A percentile compares a stretch with the other conserved stretches of the same genome.
Evolutionary conservation across 1,284 basidiomycete genomes (phyloP).

Genomic region (Sanghuangporus baumii): DNA sequence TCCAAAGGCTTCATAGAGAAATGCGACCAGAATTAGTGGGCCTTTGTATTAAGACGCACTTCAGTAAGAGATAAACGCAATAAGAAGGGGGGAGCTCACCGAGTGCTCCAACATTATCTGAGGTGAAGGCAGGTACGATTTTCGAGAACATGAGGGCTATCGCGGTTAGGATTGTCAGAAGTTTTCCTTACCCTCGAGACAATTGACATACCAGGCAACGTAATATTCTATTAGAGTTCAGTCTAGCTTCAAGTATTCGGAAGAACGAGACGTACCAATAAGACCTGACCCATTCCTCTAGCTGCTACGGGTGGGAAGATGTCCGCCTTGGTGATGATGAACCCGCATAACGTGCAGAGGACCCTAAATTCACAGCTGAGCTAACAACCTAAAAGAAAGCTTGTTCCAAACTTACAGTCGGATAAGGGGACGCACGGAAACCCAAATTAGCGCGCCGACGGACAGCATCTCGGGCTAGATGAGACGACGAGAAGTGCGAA

Average conservation of each 20-base stretch:
- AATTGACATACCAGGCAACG: constrained; percentile 40
- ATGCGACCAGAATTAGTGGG: constrained; percentile 48
- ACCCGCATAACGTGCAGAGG: constrained; percentile 49
- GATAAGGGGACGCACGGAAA: constrained; percentile 53
- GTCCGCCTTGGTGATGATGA: constrained; percentile 53
- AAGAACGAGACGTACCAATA: constrained; percentile 35
- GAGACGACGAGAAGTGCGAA: background rate
- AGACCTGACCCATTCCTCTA: constrained; percentile 51
- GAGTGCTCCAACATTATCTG: constrained; percentile 57
- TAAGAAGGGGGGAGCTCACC: constrained; percentile 34
- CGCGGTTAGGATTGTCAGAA: background rate
- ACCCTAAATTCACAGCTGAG: constrained; percentile 32
- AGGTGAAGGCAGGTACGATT: constrained; percentile 68
- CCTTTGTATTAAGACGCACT: constrained; percentile 31
- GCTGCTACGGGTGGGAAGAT: constrained; percentile 56
- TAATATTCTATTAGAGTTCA: constrained; percentile 48
- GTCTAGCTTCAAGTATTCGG: background rate
- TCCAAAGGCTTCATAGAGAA: constrained; percentile 50
- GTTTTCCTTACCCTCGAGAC: background rate
- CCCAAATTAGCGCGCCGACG: constrained; percentile 45
- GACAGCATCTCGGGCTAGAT: constrained; percentile 24
- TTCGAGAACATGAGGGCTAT: constrained; percentile 66
- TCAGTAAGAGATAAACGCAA: constrained; percentile 13
- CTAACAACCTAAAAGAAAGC: constrained; percentile 3
- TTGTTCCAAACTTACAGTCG: constrained; percentile 41